Evolutionary conservation across 352 stramenopile species (phyloP), one percentile per base, ranked within the genome.

Genomic region (Globisporangium canariense): DNA sequence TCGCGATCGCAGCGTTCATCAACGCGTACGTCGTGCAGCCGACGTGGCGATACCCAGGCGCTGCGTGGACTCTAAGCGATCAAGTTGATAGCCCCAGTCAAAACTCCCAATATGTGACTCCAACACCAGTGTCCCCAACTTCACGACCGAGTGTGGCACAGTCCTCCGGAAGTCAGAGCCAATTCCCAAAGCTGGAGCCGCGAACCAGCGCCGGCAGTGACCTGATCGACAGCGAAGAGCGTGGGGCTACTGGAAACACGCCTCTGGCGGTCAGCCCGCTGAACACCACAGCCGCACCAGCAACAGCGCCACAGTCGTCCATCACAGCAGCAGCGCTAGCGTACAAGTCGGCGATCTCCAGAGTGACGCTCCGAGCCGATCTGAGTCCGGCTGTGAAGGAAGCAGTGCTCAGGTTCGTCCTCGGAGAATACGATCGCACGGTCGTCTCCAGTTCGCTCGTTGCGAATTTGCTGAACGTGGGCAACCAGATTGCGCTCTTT

Each of bases 321-420:
- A 30, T 56, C 28, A 14, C 50, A 57, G 28, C 51, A 16, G 28
- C 28, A 8, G 16, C 14, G 51, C 20, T 43, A 16, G 13, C 51
- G 3, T 57, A 41, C 30, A 13, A 57, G 51, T 57, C 51, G 10
- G 51, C 51, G 18, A 57, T 57, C 51, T 57, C 51, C 51, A 41
- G 38, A 18, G 28, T 43, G 3, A 18, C 51, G 8, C 16, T 57
- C 7, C 32, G 51, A 28, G 28, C 3, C 20, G 34, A 57, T n/a
- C 51, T 57, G 14, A 57, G 51, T 10, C 51, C 30, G 28, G 9
- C 28, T 1, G 51, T 57, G 14, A 41, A 57, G 7, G 20, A 41
- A n/a, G 51, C 51, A 3, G 51, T 28, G 51, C 28, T 57, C 3
- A 13, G 36, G 8, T 57, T 57, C 51, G 3, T 57, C 3, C 18